phyloP scores from a whole-genome alignment of 2,329 filamentous ascomycete species.

The Malbranchea cinnamomea region DNA sequence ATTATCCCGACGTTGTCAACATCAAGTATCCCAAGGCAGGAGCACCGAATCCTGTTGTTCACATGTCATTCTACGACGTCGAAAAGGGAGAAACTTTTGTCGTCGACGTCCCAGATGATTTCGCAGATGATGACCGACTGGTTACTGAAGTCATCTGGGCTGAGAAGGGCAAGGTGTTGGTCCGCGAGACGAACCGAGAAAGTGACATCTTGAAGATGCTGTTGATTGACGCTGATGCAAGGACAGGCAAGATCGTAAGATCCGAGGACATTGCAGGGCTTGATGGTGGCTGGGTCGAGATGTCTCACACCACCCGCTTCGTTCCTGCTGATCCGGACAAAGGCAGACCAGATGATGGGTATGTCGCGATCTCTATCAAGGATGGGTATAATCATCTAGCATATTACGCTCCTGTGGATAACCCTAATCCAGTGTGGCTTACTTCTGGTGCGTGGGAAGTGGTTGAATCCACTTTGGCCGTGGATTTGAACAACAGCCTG shows the following conservation, averaged over 20 bases:
- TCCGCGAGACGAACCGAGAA: constrained; percentile 87
- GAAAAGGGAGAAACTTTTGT: constrained; percentile 61
- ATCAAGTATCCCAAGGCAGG: constrained; percentile 98
- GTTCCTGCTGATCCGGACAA: constrained; percentile 69
- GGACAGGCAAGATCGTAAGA: constrained; percentile 64
- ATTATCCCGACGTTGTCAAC: constrained; percentile 74
- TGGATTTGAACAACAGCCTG: constrained; percentile 71
- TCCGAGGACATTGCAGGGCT: constrained; percentile 64
- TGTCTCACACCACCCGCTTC: constrained; percentile 70
- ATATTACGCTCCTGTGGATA: constrained; percentile 83
- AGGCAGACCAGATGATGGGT: constrained; percentile 68
- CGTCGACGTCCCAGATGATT: constrained; percentile 62
- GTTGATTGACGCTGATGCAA: constrained; percentile 60
- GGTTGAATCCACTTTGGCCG: constrained; percentile 63
- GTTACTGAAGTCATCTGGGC: constrained; percentile 93
- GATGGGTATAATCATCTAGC: constrained; percentile 81
- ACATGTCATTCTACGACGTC: constrained; percentile 79
- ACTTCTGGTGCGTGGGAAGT: constrained; percentile 91
- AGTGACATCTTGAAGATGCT: constrained; percentile 83
- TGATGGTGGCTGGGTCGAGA: constrained; percentile 97
- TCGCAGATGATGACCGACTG: constrained; percentile 65
- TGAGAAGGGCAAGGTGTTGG: constrained; percentile 59
- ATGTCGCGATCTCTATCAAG: constrained; percentile 80
- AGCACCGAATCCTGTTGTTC: constrained; percentile 79
- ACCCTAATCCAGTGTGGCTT: constrained; percentile 64